These are phyloP conservation scores for Phytopythium cucurbitacearum DNA, from an alignment of 352 stramenopile genomes.

Conservation along the genomic window DNA sequence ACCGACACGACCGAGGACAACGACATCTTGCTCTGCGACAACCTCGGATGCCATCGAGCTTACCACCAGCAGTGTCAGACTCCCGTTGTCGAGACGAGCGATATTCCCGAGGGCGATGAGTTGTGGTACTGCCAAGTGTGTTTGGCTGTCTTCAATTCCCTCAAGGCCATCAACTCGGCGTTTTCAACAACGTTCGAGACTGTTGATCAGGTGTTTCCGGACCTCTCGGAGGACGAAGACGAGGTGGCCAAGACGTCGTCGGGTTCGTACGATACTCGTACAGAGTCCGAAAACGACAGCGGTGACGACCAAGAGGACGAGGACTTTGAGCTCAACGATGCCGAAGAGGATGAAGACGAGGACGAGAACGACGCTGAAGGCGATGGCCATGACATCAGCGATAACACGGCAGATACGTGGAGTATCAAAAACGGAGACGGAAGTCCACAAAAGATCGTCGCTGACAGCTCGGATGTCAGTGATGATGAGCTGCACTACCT, in stretches of 20 bases:
- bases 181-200: constrained; percentile 70
- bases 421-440: too few species aligned
- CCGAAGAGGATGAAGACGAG: constrained; percentile 23
- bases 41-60: constrained; percentile 58
- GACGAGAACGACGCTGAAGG: constrained; percentile 8
- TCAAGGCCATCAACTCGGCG: constrained; percentile 78
- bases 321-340: constrained; percentile 37
- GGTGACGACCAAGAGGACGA: constrained; percentile 53
- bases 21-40: constrained; percentile 85
- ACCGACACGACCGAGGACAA: constrained; percentile 68
- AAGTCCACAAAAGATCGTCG: too few species aligned
- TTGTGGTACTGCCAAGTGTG: constrained; percentile 84
- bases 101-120: constrained; percentile 60
- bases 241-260: constrained; percentile 9
- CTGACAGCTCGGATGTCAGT: constrained; percentile 6
- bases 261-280: too few species aligned
- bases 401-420: too few species aligned
- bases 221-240: constrained; percentile 31
- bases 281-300: too few species aligned
- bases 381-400: constrained; percentile 1
- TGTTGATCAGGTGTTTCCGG: constrained; percentile 44
- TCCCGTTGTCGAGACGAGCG: constrained; percentile 45
- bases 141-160: constrained; percentile 66
- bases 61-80: constrained; percentile 81
- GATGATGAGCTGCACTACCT: constrained; percentile 32